A percentile compares a stretch with the other conserved stretches of the same genome.
These are phyloP conservation scores for Cyanodermella asteris DNA, from an alignment of 2,329 filamentous ascomycete genomes.

Conservation along the genomic window DNA sequence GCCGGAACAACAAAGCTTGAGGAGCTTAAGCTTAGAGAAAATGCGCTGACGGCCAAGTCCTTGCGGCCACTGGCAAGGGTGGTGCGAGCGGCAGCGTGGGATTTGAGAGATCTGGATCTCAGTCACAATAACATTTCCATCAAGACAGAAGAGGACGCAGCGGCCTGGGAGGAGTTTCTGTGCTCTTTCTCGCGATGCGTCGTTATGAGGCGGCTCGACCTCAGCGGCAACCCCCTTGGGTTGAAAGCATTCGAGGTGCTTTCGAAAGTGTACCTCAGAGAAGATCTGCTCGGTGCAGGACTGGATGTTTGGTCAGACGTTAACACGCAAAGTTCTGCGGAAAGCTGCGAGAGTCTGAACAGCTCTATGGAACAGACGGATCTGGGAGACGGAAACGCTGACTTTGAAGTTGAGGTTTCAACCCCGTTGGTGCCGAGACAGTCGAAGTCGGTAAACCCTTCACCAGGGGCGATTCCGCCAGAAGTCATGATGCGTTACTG, in stretches of 20 bases:
- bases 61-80: conserved; percentile 20
- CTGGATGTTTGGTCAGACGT: conserved; percentile 2
- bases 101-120: conserved; percentile 25
- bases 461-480: neutral
- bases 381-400: neutral
- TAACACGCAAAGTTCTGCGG: neutral
- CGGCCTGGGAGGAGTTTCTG: conserved; percentile 23
- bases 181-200: conserved; percentile 20
- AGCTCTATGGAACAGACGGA: neutral
- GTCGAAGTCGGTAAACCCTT: conserved; percentile 2
- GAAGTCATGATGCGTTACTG: conserved; percentile 2
- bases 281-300: conserved; percentile 4
- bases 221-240: conserved; percentile 23
- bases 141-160: conserved; percentile 14
- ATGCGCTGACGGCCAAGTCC: conserved; percentile 20
- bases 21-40: conserved; percentile 24
- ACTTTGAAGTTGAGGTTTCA: conserved; percentile 1
- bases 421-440: neutral
- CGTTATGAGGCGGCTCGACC: conserved; percentile 21
- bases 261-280: conserved; percentile 16
- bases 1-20: conserved; percentile 17
- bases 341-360: neutral
- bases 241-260: conserved; percentile 23
- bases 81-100: conserved; percentile 19
- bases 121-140: conserved; percentile 24